These are phyloP conservation scores for Rhodotorula sp. DNA, from an alignment of 1,284 basidiomycete species.

Conservation along the genomic window DNA sequence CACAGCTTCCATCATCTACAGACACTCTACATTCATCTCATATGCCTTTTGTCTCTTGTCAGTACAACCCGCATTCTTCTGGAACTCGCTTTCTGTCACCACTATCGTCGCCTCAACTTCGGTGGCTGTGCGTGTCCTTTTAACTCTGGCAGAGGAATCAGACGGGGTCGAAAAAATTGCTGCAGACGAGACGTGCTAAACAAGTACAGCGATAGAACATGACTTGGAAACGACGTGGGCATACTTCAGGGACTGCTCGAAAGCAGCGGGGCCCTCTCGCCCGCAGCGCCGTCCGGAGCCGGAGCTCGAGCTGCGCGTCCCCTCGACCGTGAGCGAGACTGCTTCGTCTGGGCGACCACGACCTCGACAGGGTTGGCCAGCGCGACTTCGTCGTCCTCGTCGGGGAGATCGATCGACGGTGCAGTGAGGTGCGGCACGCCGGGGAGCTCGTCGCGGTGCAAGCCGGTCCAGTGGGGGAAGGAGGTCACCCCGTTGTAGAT, in stretches of 20 bases:
- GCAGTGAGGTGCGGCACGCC: constrained; percentile 4
- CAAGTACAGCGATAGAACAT: background rate
- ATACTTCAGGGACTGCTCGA: background rate
- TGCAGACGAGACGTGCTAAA: too few species aligned
- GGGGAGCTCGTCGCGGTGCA: constrained; percentile 28
- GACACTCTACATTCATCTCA: background rate
- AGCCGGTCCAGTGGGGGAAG: constrained; percentile 21
- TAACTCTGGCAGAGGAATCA: too few species aligned
- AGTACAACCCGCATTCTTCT: too few species aligned
- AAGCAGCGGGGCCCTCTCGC: background rate
- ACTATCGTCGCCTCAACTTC: too few species aligned
- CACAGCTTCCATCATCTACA: background rate
- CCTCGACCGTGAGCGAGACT: background rate
- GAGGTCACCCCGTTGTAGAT: constrained; percentile 19
- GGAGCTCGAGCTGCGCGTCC: background rate
- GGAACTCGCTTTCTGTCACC: too few species aligned
- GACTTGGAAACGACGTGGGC: background rate
- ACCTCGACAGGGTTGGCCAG: background rate
- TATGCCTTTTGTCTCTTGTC: too few species aligned
- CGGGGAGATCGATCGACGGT: background rate
- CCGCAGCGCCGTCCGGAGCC: background rate
- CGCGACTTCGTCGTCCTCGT: constrained; percentile 2
- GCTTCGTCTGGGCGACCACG: background rate
- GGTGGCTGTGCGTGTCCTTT: too few species aligned
- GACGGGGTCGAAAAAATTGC: too few species aligned